Evolutionary conservation across 768 basidiomycete genomes (phyloP), one percentile per base, ranked within the genome.

Genomic region (Chalciporus chontae): DNA sequence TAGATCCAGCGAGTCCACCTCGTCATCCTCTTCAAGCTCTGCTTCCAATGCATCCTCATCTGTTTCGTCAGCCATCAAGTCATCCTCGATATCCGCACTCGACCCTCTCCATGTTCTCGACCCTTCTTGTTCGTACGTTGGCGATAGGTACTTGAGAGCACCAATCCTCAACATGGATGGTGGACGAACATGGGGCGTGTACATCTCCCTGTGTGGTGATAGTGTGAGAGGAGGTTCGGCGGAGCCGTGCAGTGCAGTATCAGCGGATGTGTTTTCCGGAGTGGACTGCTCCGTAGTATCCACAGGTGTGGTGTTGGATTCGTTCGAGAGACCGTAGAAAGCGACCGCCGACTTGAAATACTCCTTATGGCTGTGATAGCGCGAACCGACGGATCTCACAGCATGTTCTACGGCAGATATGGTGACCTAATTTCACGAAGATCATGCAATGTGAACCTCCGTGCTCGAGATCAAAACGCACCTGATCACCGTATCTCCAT

Each of bases 401-500:
- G 78, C 81, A 39, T 77, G 75, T 17, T 71, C 64, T 40, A 87
- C 70, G 45, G 76, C 73, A 14, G 69, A 59, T 8, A 59, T 46
- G 3, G 73, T 66, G 27, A 81, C 69, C 80, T 84, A 51, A 11
- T 31, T 11, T 5, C 29, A 31, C 14, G 24, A 52, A 39, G 45
- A 41, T 18, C 18, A 23, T 46, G 5, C 31, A 27, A 19, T 17
- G 0, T n/a, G 9, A 14, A 2, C 34, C 11, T 19, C 5, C 11
- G 42, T 18, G 10, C 31, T 7, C 5, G 15, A 50, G 29, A 40
- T 23, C 34, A n/a, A n/a, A 18, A 45, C 56, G 10, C 43, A 80
- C 78, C 56, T 77, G 70, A 26, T 72, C 71, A 11, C 71, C 70
- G 3, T 72, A 46, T 41, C 74, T 70, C 83, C 86, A 89, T 7